Base-by-base conservation (phyloP, 2,329 filamentous ascomycete species). In the Cercospora zeae-maydis region DNA sequence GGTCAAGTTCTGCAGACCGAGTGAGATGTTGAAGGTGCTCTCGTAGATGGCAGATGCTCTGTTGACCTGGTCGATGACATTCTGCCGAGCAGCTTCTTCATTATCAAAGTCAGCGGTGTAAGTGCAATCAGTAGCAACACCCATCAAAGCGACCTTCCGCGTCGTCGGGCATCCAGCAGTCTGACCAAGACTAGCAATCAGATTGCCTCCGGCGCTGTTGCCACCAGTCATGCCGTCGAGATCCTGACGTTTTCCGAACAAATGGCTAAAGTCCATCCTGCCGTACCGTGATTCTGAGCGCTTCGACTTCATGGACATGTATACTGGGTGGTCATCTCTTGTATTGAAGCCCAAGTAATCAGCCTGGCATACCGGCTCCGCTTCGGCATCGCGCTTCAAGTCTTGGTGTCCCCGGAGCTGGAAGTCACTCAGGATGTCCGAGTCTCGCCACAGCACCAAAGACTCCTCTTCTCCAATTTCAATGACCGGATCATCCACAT, bases 371-470 rank as follows among this genome's bases (percentile, higher is more conserved):
- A 66, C 64, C 13, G 68, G 65, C 7, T 60, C 61, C 13, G 64
- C 66, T 7, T 63, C 61, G 16, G 62, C 65, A 36, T 63, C 57
- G 3, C 71, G 66, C 65, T 90, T 85, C 69, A 95, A 76, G 66
- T 93, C 88, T 21, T 80, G 77, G 59, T 84, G 83, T 37, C 78
- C 76, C 7, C 30, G 13, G 16, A 24, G 16, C n/a, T 69, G 37
- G 65, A 71, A 73, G 63, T 74, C 70, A 16, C 75, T 71, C 45
- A 71, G 69, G 72, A 97, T 86, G 75, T 99, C 95, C 30, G 92
- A 96, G 74, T 98, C 93, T 67, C 93, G 86, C 83, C 91, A 98
- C 1, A 97, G 84, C 36, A 97, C 83, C 93, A 99, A 95, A 73
- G 86, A 89, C 65, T 96, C 90, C 33, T 87, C 84, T 4, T 79